Evolutionary conservation across 2,329 filamentous ascomycete genomes (phyloP).

Genomic region (Colletotrichum sp.): DNA sequence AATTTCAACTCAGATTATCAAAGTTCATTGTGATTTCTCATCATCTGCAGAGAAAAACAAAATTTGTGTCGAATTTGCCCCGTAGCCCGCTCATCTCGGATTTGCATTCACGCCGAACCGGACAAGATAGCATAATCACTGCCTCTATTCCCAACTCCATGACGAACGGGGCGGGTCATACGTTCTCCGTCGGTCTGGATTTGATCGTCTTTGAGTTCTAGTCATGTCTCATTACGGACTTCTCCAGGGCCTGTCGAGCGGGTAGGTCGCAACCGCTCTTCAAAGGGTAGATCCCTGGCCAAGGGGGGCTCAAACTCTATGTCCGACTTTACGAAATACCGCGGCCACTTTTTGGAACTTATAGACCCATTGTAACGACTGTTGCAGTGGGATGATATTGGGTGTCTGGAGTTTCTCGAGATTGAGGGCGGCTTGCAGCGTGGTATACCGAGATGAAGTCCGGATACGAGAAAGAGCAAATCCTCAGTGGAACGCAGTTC

Average conservation of each 20-base stretch:
- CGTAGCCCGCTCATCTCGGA: neutral
- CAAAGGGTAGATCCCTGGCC: neutral
- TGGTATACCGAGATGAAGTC: neutral
- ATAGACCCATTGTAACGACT: neutral
- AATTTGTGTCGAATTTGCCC: neutral
- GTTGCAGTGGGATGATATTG: rapidly evolving
- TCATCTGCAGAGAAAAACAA: neutral
- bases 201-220: neutral
- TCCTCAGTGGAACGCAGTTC: neutral
- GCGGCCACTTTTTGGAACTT: neutral
- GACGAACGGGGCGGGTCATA: neutral
- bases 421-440: neutral
- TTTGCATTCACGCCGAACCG: neutral
- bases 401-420: neutral
- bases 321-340: neutral
- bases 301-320: neutral
- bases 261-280: neutral
- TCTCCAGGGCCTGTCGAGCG: neutral
- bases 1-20: neutral
- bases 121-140: neutral
- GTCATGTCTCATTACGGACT: neutral
- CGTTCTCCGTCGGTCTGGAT: neutral
- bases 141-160: neutral
- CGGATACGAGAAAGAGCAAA: neutral
- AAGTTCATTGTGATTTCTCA: neutral